Evolutionary conservation across 495 filamentous ascomycete genomes (phyloP), one percentile per base, ranked within the genome.

Genomic region (Bacidia rubella): DNA sequence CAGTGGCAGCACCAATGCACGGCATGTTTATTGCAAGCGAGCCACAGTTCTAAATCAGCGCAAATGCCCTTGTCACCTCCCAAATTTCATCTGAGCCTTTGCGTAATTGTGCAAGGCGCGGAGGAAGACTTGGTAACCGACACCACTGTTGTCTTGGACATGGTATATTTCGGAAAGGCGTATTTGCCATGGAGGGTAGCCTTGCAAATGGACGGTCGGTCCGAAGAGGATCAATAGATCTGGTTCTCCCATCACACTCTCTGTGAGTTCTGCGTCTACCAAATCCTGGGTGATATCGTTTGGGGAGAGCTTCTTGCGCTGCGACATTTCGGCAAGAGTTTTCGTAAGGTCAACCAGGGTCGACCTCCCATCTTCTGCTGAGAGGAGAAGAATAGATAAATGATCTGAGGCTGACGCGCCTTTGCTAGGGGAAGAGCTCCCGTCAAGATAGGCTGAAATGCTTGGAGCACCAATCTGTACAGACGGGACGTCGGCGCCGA

Each of bases 161-260:
- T 73, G 75, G 50, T 86, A 95, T 54, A 98, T 96, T 74, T 98
- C 92, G 1, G 90, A 96, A 55, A 98, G 68, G 32, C 92, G 74
- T 44, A 96, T 74, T 66, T 95, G 92, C 92, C 92, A 98, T 1
- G 92, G 92, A 23, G 92, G 92, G 66, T 96, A 98, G 7, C 90
- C 90, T 49, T 86, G 82, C 43, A 98, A 69, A 58, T 83, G 80
- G 49, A 96, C 75, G 53, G 76, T 77, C 1, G 87, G 82, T 11
- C 82, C 80, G 65, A 98, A 96, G 0, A 95, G 71, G 27, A 98
- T 72, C 27, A 98, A 71, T 21, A 98, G 72, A 63, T 96, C 92
- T 21, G 92, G 92, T 65, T 98, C 92, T 17, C 65, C 71, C 74
- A 85, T 84, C 35, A 87, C 71, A 51, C 73, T 77, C 54, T 81